Conservation (phyloP, 202 grass and related monocot genomes). For the Cymbopogon flexuosus region DNA sequence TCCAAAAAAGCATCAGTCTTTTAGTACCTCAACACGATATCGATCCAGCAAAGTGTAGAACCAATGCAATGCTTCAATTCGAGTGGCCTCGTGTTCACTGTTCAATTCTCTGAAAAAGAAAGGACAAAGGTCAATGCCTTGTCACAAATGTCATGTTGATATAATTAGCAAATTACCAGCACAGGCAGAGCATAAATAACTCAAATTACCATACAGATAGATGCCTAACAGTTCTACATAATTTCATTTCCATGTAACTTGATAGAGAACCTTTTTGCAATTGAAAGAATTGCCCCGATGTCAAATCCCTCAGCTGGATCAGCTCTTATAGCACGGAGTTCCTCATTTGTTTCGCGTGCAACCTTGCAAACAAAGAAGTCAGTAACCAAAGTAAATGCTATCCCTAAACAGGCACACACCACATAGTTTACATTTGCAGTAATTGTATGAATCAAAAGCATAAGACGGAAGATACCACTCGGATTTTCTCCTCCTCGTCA, state of each 20-base stretch:
- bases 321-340: conserved; percentile 81
- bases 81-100: conserved; percentile 82
- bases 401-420: neutral
- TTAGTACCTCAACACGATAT: conserved; percentile 66
- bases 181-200: neutral
- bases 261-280: conserved; percentile 73
- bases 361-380: conserved; percentile 48
- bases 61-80: conserved; percentile 92
- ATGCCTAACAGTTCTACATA: neutral
- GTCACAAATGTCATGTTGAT: neutral
- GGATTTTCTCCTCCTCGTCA: conserved; percentile 95
- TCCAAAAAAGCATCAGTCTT: conserved; percentile 15
- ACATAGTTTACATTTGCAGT: conserved; percentile 3
- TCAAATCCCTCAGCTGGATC: conserved; percentile 93
- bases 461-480: conserved; percentile 57
- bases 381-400: neutral
- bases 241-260: neutral
- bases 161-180: conserved; percentile 11
- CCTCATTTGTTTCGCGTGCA: conserved; percentile 97
- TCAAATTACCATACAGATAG: neutral
- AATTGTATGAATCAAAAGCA: conserved; percentile 23
- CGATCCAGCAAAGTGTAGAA: conserved; percentile 63
- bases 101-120: conserved; percentile 73
- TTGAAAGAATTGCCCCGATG: conserved; percentile 73
- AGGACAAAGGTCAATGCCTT: conserved; percentile 1